phyloP scores from a whole-genome alignment of 2,329 filamentous ascomycete species.

The Aspergillus caelatus region DNA sequence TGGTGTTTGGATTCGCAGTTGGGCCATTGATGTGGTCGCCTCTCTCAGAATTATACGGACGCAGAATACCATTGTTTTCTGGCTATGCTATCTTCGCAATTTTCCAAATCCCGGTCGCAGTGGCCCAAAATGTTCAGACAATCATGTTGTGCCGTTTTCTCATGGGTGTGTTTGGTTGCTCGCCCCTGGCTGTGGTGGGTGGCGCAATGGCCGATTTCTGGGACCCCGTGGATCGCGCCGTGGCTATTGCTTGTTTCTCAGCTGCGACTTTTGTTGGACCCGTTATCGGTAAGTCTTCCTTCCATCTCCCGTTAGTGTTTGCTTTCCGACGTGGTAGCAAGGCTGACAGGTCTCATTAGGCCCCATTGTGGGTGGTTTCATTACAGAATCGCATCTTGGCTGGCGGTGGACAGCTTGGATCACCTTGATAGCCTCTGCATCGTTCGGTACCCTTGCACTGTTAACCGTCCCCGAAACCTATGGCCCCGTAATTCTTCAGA shows the following conservation, averaged over 20 bases:
- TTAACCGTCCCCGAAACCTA: slow-evolving; percentile 57
- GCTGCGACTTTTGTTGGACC: slow-evolving; percentile 55
- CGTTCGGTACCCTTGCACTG: slow-evolving; percentile 47
- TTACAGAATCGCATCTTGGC: slow-evolving; percentile 52
- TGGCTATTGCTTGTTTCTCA: slow-evolving; percentile 49
- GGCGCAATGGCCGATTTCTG: slow-evolving; percentile 55
- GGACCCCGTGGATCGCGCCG: slow-evolving; percentile 49
- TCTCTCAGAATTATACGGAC: slow-evolving; percentile 54
- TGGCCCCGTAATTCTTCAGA: slow-evolving; percentile 51
- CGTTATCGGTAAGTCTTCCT: slow-evolving; percentile 36
- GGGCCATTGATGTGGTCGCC: slow-evolving; percentile 56
- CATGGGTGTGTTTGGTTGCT: slow-evolving; percentile 55
- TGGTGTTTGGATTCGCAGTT: slow-evolving; percentile 54
- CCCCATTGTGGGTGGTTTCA: slow-evolving; percentile 55
- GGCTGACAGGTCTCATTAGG: slow-evolving; percentile 20
- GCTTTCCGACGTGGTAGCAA: background rate
- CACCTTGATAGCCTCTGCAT: slow-evolving; percentile 52
- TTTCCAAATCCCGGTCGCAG: slow-evolving; percentile 59
- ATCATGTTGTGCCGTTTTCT: slow-evolving; percentile 60
- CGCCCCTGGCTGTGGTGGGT: slow-evolving; percentile 54
- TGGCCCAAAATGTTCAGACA: slow-evolving; percentile 57
- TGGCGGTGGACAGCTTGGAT: slow-evolving; percentile 63
- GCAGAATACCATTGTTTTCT: slow-evolving; percentile 52
- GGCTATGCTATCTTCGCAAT: slow-evolving; percentile 54
- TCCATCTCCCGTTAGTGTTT: background rate